Evolutionary conservation across 2,329 filamentous ascomycete genomes (phyloP).

Genomic region (Beauveria brongniartii): DNA sequence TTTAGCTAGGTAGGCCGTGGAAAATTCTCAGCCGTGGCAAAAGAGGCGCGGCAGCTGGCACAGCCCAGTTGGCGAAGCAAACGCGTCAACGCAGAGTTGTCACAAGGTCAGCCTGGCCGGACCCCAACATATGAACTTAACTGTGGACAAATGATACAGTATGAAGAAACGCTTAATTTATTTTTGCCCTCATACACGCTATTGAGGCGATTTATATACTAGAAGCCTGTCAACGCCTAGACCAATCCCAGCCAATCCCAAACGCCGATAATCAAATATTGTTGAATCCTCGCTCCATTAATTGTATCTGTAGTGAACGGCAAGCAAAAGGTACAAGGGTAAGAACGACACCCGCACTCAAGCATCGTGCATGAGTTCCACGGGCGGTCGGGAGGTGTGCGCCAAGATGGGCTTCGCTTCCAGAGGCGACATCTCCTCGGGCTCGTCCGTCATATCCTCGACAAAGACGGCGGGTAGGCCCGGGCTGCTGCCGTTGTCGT

Average conservation of each 20-base stretch:
- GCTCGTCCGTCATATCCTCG: slow-evolving; percentile 57
- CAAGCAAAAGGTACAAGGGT: neutral
- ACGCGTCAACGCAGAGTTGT: neutral
- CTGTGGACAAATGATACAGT: neutral
- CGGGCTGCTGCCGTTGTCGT: slow-evolving; percentile 45
- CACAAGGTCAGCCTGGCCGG: neutral
- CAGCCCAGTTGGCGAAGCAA: neutral
- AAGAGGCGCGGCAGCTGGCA: neutral
- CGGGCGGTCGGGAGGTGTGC: slow-evolving; percentile 54
- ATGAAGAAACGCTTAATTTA: neutral
- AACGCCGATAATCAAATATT: slow-evolving; percentile 3
- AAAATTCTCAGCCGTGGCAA: neutral
- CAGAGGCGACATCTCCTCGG: slow-evolving; percentile 35
- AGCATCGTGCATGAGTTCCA: slow-evolving; percentile 52
- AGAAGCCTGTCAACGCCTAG: neutral
- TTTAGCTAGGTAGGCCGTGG: too few species aligned
- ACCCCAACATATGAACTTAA: neutral
- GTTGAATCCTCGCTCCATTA: neutral
- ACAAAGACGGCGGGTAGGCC: slow-evolving; percentile 57
- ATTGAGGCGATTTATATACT: neutral
- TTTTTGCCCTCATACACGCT: neutral
- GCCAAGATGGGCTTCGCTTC: slow-evolving; percentile 43
- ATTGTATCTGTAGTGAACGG: neutral
- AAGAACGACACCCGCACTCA: slow-evolving; percentile 13
- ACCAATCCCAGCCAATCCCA: neutral